A percentile compares a stretch with the other conserved stretches of the same genome.
These are phyloP conservation scores for Erythrophleum ivorense DNA, from an alignment of 331 rosid species.

Conservation along the genomic window DNA sequence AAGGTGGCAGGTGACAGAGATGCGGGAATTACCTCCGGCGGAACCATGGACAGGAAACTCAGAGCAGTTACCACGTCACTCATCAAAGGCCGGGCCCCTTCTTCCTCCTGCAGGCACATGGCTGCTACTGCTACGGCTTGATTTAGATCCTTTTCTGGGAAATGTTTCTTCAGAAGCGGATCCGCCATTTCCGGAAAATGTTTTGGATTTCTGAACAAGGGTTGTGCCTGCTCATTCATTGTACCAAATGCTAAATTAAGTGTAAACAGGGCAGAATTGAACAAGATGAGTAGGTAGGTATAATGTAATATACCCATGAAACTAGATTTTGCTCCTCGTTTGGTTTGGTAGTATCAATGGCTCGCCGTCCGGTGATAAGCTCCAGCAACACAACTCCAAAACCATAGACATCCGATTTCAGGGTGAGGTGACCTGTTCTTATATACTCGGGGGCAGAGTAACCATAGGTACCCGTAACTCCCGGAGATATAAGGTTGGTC, in stretches of 20 bases:
- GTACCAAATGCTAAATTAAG: not conserved
- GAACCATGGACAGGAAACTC: conserved; percentile 65
- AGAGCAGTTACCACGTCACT: conserved; percentile 78
- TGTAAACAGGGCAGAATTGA: not conserved
- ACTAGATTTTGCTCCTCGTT: conserved; percentile 85
- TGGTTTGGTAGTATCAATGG: conserved; percentile 74
- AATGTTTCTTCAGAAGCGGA: conserved; percentile 56
- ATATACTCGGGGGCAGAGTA: conserved; percentile 84
- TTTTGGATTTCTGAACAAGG: conserved; percentile 77
- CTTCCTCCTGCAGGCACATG: conserved; percentile 94
- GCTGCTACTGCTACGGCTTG: conserved; percentile 92
- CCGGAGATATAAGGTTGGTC: conserved; percentile 59
- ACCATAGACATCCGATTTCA: conserved; percentile 85
- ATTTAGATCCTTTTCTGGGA: conserved; percentile 85
- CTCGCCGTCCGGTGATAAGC: conserved; percentile 89
- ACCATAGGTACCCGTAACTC: conserved; percentile 85
- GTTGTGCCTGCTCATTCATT: conserved; percentile 72
- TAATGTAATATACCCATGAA: conserved; percentile 68
- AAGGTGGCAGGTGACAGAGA: conserved; percentile 38
- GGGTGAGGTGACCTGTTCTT: conserved; percentile 58
- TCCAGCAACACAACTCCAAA: conserved; percentile 86
- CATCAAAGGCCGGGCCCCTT: conserved; percentile 83
- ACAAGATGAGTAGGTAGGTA: not conserved
- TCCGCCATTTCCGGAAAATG: conserved; percentile 85
- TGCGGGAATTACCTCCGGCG: conserved; percentile 39